Evolutionary conservation across 495 filamentous ascomycete species (phyloP), one percentile per base, ranked within the genome.

Genomic region (Pyrenula massariospora): DNA sequence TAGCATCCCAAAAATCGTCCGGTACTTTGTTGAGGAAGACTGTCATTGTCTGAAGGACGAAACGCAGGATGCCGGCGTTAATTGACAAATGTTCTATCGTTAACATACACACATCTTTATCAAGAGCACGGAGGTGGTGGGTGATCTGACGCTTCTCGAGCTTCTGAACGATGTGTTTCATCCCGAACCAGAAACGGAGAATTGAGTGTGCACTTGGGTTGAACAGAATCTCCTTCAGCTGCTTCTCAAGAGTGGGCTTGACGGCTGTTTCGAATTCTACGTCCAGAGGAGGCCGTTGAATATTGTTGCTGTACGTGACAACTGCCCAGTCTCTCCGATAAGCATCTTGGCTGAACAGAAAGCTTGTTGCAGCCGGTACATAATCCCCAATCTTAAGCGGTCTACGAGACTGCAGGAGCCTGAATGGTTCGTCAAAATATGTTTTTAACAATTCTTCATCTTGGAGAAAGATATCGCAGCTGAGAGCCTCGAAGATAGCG

Each of bases 191-290:
- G 55, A 92, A 85, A 8, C 79, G 75, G 56, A 81, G 70, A 2
- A 92, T 67, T 3, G 68, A 62, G 36, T 68, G 65, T 8, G 65
- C 58, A 5, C 8, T 42, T 42, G 31, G 31, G 31, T 42, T 5
- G 31, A 42, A 42, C 15, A 8, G 31, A 15, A 58, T 66, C 23
- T 60, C 61, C 22, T 58, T 60, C 59, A 77, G 64, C 2, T 70
- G 69, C 10, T 61, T 53, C 11, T 65, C 60, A 22, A 96, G 77
- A 12, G 79, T 79, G 55, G 85, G 84, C 42, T 80, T 79, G 36
- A 95, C 77, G 1, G 86, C 86, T 85, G 88, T 90, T 24, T 93
- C 86, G 64, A 94, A 96, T 57, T 91, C 86, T 23, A 80, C 69
- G 11, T 72, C 67, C 0, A 81, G 82, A 8, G 89, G 77, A 19